Base-by-base conservation (phyloP, 2,329 filamentous ascomycete species). In the Apiospora saccharicola region DNA sequence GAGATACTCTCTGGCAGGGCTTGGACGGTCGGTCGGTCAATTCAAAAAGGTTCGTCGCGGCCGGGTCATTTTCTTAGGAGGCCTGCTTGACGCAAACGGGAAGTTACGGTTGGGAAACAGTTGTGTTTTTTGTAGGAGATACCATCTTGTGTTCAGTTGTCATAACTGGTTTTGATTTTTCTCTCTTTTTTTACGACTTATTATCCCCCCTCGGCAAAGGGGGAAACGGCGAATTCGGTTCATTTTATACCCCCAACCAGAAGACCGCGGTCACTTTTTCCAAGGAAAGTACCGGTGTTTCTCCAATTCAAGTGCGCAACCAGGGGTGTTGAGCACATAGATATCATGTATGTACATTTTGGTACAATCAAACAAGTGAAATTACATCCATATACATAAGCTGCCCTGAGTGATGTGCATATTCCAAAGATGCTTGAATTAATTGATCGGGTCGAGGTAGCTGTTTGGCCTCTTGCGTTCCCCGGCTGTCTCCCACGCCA, bases 41-140 rank as follows among this genome's bases (percentile, higher is more conserved):
- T 41, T 10, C n/a, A 64, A 64, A 64, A 64, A 19, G 53, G 19
- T n/a, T 41, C 34, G 57, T 41, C 34, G 34, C 57, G 53, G 57
- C 57, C 30, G 34, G 57, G 57, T 41, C 34, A 64, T 64, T 41
- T 64, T 41, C 53, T 37, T 41, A 6, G 19, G 34, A 41, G 57
- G 57, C 57, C 57, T 64, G 57, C 57, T 64, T 64, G 57, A 64
- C 57, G 34, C 57, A 64, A 64, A 64, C 14, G 57, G 57, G 34
- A 64, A 64, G 37, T 64, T 41, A 61, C 34, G 34, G 57, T 22
- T 24, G 57, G 57, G 57, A n/a, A 64, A 64, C 57, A 41, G 41
- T 41, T 64, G 57, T 64, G 53, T 37, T 64, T 64, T 64, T 64
- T 64, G 57, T 64, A 64, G 57, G 57, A 64, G 57, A 64, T 64